Percentiles rank a stretch among this genome's conserved stretches.
Conservation (phyloP, 345 rosid genomes). For the Salix purpurea region DNA sequence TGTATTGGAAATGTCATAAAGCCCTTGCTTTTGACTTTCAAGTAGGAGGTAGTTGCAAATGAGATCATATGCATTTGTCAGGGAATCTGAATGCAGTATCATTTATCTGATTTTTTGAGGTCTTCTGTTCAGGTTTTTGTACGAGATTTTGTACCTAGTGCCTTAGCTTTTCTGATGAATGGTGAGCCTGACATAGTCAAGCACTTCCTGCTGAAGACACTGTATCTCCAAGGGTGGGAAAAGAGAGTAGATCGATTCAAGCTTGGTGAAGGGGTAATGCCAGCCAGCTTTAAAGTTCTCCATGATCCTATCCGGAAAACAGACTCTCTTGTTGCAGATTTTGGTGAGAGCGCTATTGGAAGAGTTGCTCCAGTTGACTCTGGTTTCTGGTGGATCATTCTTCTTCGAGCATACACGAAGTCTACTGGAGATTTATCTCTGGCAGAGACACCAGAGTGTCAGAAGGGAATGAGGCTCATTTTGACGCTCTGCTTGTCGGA, state of each 20-base stretch:
- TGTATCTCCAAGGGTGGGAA: constrained; percentile 68
- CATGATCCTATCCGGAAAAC: constrained; percentile 61
- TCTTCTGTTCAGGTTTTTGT: constrained; percentile 53
- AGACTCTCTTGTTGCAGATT: constrained; percentile 67
- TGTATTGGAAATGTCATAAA: background rate
- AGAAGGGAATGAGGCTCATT: constrained; percentile 80
- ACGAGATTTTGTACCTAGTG: constrained; percentile 83
- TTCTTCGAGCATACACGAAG: constrained; percentile 77
- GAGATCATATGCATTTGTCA: background rate
- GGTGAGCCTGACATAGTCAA: constrained; percentile 72
- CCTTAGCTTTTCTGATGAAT: constrained; percentile 71
- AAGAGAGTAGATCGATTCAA: constrained; percentile 63
- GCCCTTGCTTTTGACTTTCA: background rate
- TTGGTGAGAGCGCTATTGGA: constrained; percentile 82
- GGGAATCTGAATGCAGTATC: background rate
- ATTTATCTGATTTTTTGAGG: background rate
- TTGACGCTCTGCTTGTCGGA: constrained; percentile 67
- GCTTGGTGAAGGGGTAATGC: constrained; percentile 84
- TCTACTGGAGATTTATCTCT: constrained; percentile 63
- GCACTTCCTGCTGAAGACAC: constrained; percentile 65
- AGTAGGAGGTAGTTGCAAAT: background rate
- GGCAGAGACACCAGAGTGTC: constrained; percentile 65
- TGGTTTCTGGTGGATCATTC: constrained; percentile 91
- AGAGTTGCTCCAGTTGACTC: constrained; percentile 86
- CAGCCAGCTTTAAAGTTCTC: constrained; percentile 79